Evolutionary conservation across 176 grass and related monocot species (phyloP), one percentile per base, ranked within the genome.

Genomic region (Puccinellia tenuiflora): DNA sequence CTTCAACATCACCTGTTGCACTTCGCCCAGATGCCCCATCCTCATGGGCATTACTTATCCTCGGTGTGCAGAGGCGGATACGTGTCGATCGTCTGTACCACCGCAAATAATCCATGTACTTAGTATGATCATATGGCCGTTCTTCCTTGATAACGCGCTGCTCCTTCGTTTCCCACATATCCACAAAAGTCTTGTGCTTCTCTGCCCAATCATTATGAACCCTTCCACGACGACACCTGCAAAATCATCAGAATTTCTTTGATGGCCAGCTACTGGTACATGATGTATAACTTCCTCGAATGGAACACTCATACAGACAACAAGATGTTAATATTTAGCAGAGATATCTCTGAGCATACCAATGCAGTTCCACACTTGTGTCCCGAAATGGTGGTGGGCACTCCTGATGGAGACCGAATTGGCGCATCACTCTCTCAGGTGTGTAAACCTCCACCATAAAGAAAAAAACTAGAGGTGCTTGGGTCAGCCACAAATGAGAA

Each of bases 391-490:
- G 84, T 3, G 84, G 84, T 20, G 84, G 84, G 24, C 55, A 86
- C n/a, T 26, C 30, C 68, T 86, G 84, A 64, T 86, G 31, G 55
- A 86, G 55, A 73, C 66, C 77, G 30, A 86, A 86, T 80, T 86
- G 84, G 43, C 77, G 84, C 84, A 86, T 80, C 31, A 86, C 84
- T 63, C 84, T 86, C 54, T 80, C 77, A 12, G 84, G 84, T 14
- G 52, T 86, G 77, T 86, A 80, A 64, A 86, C 43, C 55, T 86
- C 84, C 77, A 86, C 84, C 76, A 80, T 80, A 42, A 74, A 80
- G 68, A 86, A 86, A 60, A 79, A 86, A 80, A 86, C 33, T 40
- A 86, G 66, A 73, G 84, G 77, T 80, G 77, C 76, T 51, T 79
- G 84, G 43, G 84, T 86, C 24, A 86, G 78, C 84, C 84, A 86